Base-by-base conservation (phyloP, 176 grass and related monocot genomes). In the Oryza meridionalis region DNA sequence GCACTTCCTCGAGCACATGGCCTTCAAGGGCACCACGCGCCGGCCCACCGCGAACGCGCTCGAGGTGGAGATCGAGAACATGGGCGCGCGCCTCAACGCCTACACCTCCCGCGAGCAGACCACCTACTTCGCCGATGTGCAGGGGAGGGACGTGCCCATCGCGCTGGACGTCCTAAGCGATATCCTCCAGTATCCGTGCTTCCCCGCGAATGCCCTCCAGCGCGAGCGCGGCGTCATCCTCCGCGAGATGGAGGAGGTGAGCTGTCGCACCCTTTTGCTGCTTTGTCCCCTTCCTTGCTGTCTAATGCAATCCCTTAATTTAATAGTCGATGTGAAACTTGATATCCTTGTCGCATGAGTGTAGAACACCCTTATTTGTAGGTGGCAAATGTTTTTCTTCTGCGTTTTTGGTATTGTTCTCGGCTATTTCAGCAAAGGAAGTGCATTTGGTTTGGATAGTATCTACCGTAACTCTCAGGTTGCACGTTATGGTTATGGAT, bases 1-100 rank as follows among this genome's bases (percentile, higher is more conserved):
- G 26, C 96, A 98, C 92, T 98, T 98, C 85, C 93, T 98, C 77
- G 96, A 98, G 81, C 96, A 98, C 77, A 94, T 98, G 89, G 92
- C 94, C 77, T 98, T 98, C 89, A 98, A 95, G 78, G 96, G 96
- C 85, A 98, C 93, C 4, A 26, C 21, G 40, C 87, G 81, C 46
- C 86, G 85, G 17, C 96, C 87, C 80, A 90, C 88, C 14, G 93
- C 93, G 8, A 66, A 82, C 11, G 88, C 80, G 11, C 91, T 98
- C 50, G 96, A 95, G 86, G 93, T 92, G 77, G 96, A 98, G 87
- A 93, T 98, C 40, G 96, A 98, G 61, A 84, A 95, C 83, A 95
- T 98, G 93, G 93, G 96, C 33, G 93, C 80, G 32, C 93, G 89
- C 24, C 90, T 98, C 84, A 98, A 98, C 82, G 96, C 96, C 0